Percentiles rank a stretch among this genome's conserved stretches.
Evolutionary conservation across 768 basidiomycete species (phyloP).

Genomic region (Leccinum broughii): DNA sequence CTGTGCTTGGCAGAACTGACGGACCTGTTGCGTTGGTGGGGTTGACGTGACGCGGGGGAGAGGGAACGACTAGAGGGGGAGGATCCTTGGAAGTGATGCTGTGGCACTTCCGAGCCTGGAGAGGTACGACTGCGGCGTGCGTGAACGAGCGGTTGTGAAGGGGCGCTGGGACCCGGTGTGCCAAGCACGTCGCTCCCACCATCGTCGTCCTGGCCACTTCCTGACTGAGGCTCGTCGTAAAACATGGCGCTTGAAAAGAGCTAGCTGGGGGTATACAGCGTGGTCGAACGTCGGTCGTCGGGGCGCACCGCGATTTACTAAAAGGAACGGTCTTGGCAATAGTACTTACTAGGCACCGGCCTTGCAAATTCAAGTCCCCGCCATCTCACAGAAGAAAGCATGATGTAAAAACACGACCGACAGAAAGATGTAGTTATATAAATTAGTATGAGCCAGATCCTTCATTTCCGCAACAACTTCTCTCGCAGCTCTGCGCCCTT

Average conservation of each 20-base stretch:
- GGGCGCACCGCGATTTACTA: neutral
- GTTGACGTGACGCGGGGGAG: slow-evolving; percentile 49
- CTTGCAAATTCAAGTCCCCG: too few species aligned
- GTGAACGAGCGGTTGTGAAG: slow-evolving; percentile 41
- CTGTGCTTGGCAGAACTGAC: slow-evolving; percentile 48
- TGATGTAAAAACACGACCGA: slow-evolving; percentile 14
- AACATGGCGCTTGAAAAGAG: slow-evolving; percentile 10
- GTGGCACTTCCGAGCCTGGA: slow-evolving; percentile 55
- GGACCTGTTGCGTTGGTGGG: slow-evolving; percentile 52
- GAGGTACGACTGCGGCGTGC: slow-evolving; percentile 53
- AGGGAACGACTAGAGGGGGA: slow-evolving; percentile 38
- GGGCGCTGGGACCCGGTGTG: slow-evolving; percentile 33
- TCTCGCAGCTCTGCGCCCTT: slow-evolving; percentile 85
- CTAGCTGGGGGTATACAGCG: neutral
- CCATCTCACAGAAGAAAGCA: slow-evolving; percentile 17
- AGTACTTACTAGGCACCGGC: too few species aligned
- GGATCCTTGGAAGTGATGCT: slow-evolving; percentile 63
- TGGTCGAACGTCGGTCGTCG: too few species aligned
- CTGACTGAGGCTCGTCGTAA: slow-evolving; percentile 19
- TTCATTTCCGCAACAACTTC: slow-evolving; percentile 66
- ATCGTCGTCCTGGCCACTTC: slow-evolving; percentile 27
- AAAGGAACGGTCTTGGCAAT: neutral
- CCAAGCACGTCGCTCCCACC: too few species aligned
- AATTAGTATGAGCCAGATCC: slow-evolving; percentile 1
- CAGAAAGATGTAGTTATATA: slow-evolving; percentile 5